Evolutionary conservation across 345 rosid genomes (phyloP), one percentile per base, ranked within the genome.

Genomic region (Linum usitatissimum): DNA sequence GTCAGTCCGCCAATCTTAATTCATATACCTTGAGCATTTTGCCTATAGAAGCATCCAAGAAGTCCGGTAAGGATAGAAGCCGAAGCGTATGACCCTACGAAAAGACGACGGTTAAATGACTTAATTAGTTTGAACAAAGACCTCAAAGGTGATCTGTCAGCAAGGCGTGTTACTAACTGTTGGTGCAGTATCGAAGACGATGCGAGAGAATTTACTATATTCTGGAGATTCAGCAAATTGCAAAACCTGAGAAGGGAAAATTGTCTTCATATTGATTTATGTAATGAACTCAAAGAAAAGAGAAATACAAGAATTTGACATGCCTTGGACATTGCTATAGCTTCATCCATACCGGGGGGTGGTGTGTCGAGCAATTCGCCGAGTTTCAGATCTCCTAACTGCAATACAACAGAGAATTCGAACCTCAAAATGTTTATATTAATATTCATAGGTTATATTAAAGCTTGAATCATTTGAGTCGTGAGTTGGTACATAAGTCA

Each of bases 1-100:
- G n/a, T n/a, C n/a, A n/a, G 28, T 23, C 28, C 28, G 28, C 28
- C 28, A 23, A 0, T 0, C 54, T 51, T 39, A 60, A 28, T 70
- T 64, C 20, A 48, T 57, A 58, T 75, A 86, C 96, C 96, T 79
- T 83, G 77, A 84, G 72, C 70, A 86, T 74, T 80, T 89, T 89
- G 53, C 96, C 80, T 62, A 89, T 67, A 64, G 91, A 84, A 68
- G 86, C 73, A 70, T 86, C 89, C 73, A 86, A 65, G 70, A 84
- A 86, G 68, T 86, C 94, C n/a, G 96, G 96, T 63, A 89, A 78
- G 28, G 91, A 89, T 55, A 89, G 80, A 75, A 89, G 87, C 55
- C 89, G 84, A 71, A 86, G 87, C 15, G 87, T 84, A 74, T 89
- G 96, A 55, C 94, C 96, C 91, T 86, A 60, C 18, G 48, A 57